These are phyloP conservation scores for Botryosphaeria dothidea DNA, from an alignment of 2,329 filamentous ascomycete genomes.

Conservation along the genomic window DNA sequence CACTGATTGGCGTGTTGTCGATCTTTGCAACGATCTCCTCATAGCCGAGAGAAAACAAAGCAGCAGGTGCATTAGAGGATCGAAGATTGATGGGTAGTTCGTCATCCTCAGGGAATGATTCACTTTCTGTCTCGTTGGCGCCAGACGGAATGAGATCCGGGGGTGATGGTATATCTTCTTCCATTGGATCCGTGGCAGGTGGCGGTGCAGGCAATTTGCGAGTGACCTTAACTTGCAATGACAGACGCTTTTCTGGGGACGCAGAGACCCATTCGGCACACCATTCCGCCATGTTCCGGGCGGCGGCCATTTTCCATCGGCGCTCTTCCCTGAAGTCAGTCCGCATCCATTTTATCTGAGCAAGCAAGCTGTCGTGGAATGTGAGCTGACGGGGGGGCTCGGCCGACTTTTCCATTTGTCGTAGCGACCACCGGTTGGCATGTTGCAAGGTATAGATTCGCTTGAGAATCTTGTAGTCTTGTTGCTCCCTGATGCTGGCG, in stretches of 20 bases:
- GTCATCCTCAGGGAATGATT: slow-evolving; percentile 40
- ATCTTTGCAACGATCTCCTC: slow-evolving; percentile 81
- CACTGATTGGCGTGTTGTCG: slow-evolving; percentile 70
- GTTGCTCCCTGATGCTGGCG: slow-evolving; percentile 79
- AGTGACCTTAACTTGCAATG: slow-evolving; percentile 67
- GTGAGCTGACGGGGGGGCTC: slow-evolving; percentile 76
- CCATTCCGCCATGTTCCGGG: slow-evolving; percentile 75
- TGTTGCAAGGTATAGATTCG: slow-evolving; percentile 90
- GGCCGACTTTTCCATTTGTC: slow-evolving; percentile 80
- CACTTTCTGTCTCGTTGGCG: slow-evolving; percentile 40
- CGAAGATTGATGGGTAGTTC: slow-evolving; percentile 43
- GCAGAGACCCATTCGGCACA: slow-evolving; percentile 81
- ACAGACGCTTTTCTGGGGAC: slow-evolving; percentile 61
- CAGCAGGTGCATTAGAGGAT: slow-evolving; percentile 62
- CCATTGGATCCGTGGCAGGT: slow-evolving; percentile 33
- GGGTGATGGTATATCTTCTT: slow-evolving; percentile 40
- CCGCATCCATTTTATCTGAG: slow-evolving; percentile 97
- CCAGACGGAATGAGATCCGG: slow-evolving; percentile 40
- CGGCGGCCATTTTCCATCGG: slow-evolving; percentile 86
- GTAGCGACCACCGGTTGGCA: slow-evolving; percentile 86
- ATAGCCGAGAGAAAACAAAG: slow-evolving; percentile 78
- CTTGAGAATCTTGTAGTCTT: slow-evolving; percentile 82
- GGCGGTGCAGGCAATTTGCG: neutral
- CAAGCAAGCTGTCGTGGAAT: slow-evolving; percentile 83
- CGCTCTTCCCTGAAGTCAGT: slow-evolving; percentile 93